phyloP scores from a whole-genome alignment of 2,329 filamentous ascomycete species.

The Aspergillus sp. region DNA sequence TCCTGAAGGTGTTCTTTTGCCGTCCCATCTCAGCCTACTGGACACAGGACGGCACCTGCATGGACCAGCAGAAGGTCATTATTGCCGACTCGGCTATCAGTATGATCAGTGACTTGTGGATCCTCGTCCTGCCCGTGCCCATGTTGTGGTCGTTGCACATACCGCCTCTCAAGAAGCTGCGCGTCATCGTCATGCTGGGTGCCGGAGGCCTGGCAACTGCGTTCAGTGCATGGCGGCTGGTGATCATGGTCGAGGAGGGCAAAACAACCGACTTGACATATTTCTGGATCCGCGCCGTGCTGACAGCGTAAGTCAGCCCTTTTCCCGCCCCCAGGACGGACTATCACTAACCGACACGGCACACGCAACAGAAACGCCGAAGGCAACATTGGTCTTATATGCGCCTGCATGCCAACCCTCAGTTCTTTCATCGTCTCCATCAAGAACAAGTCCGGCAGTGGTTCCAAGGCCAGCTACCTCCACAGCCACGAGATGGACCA shows the following conservation, averaged over 20 bases:
- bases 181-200: conserved; percentile 18
- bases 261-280: conserved; percentile 15
- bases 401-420: conserved; percentile 15
- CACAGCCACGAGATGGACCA: neutral
- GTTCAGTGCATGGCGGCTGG: conserved; percentile 18
- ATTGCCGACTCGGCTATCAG: conserved; percentile 20
- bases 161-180: conserved; percentile 13
- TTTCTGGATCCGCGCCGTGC: conserved; percentile 17
- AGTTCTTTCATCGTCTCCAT: neutral
- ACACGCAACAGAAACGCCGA: conserved; percentile 13
- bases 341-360: no score
- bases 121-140: conserved; percentile 20
- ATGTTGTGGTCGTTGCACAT: conserved; percentile 20
- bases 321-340: neutral
- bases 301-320: conserved; percentile 15
- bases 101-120: conserved; percentile 18
- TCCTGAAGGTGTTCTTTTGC: conserved; percentile 22
- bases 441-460: no score
- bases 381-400: conserved; percentile 16
- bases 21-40: conserved; percentile 19
- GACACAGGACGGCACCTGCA: conserved; percentile 13
- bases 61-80: conserved; percentile 21
- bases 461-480: neutral
- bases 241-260: conserved; percentile 17
- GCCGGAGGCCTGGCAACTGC: conserved; percentile 20